phyloP scores from a whole-genome alignment of 75 land plant genomes.

The Ceratopteris richardii region DNA sequence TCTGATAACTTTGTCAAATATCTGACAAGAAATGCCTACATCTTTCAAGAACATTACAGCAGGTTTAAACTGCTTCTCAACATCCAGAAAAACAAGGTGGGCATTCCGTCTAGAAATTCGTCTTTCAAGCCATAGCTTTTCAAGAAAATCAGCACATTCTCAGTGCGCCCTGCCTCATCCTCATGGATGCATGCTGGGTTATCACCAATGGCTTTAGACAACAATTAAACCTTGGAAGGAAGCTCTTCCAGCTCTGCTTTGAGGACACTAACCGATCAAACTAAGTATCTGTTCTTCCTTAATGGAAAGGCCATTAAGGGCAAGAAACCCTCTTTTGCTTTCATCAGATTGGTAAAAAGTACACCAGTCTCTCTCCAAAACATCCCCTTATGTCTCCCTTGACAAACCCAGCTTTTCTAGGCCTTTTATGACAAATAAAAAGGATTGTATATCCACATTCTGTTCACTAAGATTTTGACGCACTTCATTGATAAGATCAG shows the following conservation, averaged over 20 bases:
- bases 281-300: neutral
- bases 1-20: neutral
- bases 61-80: neutral
- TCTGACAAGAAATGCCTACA: neutral
- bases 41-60: constrained; percentile 1
- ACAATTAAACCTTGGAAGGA: neutral
- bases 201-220: neutral
- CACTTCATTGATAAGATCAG: neutral
- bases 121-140: neutral
- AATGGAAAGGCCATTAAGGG: neutral
- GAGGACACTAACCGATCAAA: neutral
- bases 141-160: neutral
- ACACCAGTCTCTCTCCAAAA: neutral
- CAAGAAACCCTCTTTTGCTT: neutral
- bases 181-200: neutral
- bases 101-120: neutral
- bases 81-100: neutral
- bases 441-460: neutral
- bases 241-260: neutral
- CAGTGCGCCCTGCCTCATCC: neutral
- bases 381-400: neutral
- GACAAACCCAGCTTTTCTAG: neutral
- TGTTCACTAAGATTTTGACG: neutral
- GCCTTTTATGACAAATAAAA: neutral
- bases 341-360: neutral